phyloP scores from a whole-genome alignment of 164 flowering plant species.

The Chloranthus sessilifolius region DNA sequence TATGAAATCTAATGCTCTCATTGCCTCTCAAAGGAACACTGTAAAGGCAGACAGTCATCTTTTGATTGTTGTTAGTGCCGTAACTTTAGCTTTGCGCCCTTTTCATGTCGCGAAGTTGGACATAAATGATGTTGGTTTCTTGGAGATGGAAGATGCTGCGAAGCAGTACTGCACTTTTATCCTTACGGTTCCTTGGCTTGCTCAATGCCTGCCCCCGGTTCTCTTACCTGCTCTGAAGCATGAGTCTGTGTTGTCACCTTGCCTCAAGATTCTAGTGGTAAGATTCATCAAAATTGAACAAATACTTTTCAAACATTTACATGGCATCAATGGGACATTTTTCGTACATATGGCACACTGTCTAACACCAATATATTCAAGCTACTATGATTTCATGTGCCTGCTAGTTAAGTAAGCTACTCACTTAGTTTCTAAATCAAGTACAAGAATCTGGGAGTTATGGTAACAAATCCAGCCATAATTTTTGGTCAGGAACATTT shows the following conservation, averaged over 20 bases:
- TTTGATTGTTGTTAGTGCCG: slow-evolving; percentile 76
- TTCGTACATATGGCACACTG: too few species aligned
- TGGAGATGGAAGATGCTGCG: slow-evolving; percentile 37
- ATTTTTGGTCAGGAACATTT: too few species aligned
- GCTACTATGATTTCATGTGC: too few species aligned
- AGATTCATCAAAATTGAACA: slow-evolving; percentile 21
- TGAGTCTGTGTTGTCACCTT: slow-evolving; percentile 54
- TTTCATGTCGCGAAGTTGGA: slow-evolving; percentile 38
- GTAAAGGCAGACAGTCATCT: slow-evolving; percentile 50
- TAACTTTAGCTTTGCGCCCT: slow-evolving; percentile 80
- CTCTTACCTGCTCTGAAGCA: slow-evolving; percentile 87
- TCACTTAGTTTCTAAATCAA: too few species aligned
- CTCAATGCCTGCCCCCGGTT: slow-evolving; percentile 64
- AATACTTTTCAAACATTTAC: slow-evolving; percentile 2
- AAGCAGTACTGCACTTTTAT: slow-evolving; percentile 48
- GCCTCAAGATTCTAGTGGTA: slow-evolving; percentile 75
- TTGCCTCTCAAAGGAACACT: slow-evolving; percentile 17
- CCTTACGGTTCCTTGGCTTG: slow-evolving; percentile 79
- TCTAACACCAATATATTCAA: too few species aligned
- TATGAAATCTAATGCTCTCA: slow-evolving; percentile 30
- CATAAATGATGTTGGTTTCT: slow-evolving; percentile 15
- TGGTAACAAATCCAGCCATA: too few species aligned
- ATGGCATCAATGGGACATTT: too few species aligned
- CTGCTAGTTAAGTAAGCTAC: too few species aligned
- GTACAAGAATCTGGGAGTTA: too few species aligned